Base-by-base conservation (phyloP, 1,284 basidiomycete species). In the Wallemia ichthyophaga region DNA sequence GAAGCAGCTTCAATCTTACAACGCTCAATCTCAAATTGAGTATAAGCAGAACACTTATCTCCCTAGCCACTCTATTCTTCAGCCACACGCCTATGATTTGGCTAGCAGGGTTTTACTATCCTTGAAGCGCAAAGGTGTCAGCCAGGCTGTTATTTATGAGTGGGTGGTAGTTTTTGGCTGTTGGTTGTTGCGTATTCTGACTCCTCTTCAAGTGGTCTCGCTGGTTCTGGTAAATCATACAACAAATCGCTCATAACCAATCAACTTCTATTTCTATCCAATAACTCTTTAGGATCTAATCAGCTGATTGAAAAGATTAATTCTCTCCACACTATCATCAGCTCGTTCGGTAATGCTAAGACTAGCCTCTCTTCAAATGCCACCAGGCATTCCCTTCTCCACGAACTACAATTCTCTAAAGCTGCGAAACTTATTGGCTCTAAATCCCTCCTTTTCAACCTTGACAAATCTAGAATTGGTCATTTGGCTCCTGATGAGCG, bases 391-490 rank as follows among this genome's bases (percentile, higher is more conserved):
- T 76, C 78, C 58, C 82, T 83, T 61, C 87, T 85, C 71, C 73
- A 85, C 61, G 88, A 95, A 68, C 77, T 96, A 3, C 89, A 94
- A 68, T 94, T 92, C 74, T 81, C 76, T 64, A 87, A 94, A 24
- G 81, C 84, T 57, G 91, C 91, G 5, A 78, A 86, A 13, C 72
- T 98, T 0, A 80, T 77, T 58, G 92, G 94, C 63, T 73, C 89
- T 67, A 99, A 96, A 71, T 91, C 86, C 0, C 80, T 96, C 64
- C 88, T 95, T 67, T 98, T 96, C 73, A 94, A 92, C 72, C 78
- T 98, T 60, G 89, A 99, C 69, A 78, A 83, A 56, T 83, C 81
- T 61, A 78, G 86, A 17, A 84, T 92, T 21, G 76, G 83, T 2
- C 78, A 79, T 48, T 62, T 61, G 19, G 82, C 81, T 1, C 82